phyloP scores from a whole-genome alignment of 148 eudicot genomes.

The Cornus controversa region DNA sequence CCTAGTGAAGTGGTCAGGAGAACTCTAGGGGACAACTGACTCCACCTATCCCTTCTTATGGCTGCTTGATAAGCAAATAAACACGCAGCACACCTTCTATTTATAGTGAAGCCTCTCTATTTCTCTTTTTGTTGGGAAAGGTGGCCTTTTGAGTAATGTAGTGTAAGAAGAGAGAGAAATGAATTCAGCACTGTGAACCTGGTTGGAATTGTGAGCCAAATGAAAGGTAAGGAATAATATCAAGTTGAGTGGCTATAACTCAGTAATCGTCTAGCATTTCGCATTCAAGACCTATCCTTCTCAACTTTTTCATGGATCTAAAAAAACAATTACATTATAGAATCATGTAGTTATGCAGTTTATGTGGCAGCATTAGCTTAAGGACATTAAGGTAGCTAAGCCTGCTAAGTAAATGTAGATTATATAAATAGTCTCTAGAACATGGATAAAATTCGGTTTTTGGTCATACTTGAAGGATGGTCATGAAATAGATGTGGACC shows the following conservation, averaged over 20 bases:
- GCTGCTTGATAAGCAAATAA: neutral
- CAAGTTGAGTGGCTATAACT: no score
- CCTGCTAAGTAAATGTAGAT: no score
- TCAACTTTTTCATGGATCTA: neutral
- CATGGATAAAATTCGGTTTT: no score
- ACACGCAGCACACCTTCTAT: neutral
- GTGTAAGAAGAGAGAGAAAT: neutral
- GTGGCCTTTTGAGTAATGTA: neutral
- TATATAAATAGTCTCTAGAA: no score
- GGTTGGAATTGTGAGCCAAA: neutral
- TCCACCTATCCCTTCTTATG: neutral
- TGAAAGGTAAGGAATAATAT: neutral
- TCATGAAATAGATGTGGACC: no score
- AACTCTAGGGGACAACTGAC: slow-evolving; percentile 18
- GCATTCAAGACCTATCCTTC: neutral
- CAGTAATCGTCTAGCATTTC: neutral
- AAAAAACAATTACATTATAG: no score
- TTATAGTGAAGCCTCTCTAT: neutral
- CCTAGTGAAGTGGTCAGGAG: slow-evolving; percentile 19
- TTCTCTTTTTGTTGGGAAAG: neutral
- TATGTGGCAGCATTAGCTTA: neutral
- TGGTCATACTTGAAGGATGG: no score
- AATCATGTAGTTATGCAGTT: neutral
- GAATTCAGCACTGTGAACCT: neutral
- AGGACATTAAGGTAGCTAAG: neutral